Base-by-base conservation (phyloP, 345 rosid genomes). In the Salix exigua region DNA sequence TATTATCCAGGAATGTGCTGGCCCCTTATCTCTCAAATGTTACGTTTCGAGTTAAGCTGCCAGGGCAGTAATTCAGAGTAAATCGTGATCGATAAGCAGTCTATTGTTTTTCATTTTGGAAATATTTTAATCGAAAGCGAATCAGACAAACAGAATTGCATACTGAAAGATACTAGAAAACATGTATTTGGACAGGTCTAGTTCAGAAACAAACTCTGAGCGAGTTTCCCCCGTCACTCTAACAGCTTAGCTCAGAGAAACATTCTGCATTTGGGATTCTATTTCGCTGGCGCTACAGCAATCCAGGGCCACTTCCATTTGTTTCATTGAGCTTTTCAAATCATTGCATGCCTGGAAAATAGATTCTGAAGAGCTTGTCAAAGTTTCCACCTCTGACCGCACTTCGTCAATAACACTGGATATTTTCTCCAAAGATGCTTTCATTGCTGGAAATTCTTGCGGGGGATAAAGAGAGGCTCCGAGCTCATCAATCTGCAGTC, bases 381-480 rank as follows among this genome's bases (percentile, higher is more conserved):
- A 83, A 64, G 82, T 35, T 40, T 82, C 82, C 25, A 91, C 86
- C 79, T 87, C 94, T 7, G 53, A 63, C 83, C 81, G 85, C 11
- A 88, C 31, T 78, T 82, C 87, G 50, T 64, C 67, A 6, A 81
- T 74, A 16, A 74, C 71, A 23, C 76, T 79, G 0, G 81, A 78
- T 46, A 95, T 80, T 68, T 85, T 83, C 78, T 77, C 85, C 65
- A 80, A 78, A 18, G 88, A 83, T 10, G 72, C 82, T 69, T 51
- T 82, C 83, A 91, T 90, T 17, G 84, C 86, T 16, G 77, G 63
- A 28, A 85, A 6, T 83, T 95, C 99, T 74, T 93, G 97, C 0
- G 98, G 97, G 0, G 99, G 98, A 77, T 95, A 93, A 70, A 95
- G 90, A 62, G 88, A 91, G 68, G 94, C 96, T 65, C 96, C 96